Conservation (phyloP, 805 yeast species). For the Wickerhamiella australiensis region DNA sequence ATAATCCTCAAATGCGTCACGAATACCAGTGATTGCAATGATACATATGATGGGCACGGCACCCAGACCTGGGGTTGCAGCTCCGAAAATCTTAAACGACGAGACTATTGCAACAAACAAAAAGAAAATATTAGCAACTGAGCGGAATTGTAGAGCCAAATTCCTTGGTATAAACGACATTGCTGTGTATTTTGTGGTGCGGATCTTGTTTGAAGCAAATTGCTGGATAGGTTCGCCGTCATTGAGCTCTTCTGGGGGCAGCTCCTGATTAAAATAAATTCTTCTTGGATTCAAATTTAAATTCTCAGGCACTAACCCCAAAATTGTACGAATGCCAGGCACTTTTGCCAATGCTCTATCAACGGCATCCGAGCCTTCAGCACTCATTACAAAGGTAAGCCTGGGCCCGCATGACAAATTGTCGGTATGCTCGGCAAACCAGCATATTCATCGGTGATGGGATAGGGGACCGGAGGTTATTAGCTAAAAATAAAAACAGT, state of each 20-base stretch:
- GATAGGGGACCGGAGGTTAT: background rate
- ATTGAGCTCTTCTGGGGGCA: slow-evolving; percentile 39
- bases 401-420: background rate
- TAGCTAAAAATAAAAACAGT: background rate
- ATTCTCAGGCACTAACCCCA: slow-evolving; percentile 16
- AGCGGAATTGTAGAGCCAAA: slow-evolving; percentile 63
- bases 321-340: slow-evolving; percentile 17
- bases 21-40: slow-evolving; percentile 59
- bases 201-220: slow-evolving; percentile 84
- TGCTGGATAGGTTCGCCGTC: slow-evolving; percentile 46
- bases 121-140: slow-evolving; percentile 86
- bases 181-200: slow-evolving; percentile 95
- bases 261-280: slow-evolving; percentile 39
- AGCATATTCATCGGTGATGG: background rate
- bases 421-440: too few species aligned
- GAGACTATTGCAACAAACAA: slow-evolving; percentile 70
- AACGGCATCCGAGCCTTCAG: slow-evolving; percentile 1
- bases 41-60: slow-evolving; percentile 76
- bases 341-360: slow-evolving; percentile 24
- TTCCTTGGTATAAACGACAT: slow-evolving; percentile 81
- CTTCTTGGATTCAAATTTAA: slow-evolving; percentile 26
- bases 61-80: slow-evolving; percentile 56
- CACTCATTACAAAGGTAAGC: background rate
- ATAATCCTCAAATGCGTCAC: slow-evolving; percentile 72
- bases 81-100: slow-evolving; percentile 63